Evolutionary conservation across 371 early-diverging fungal species (phyloP), one percentile per base, ranked within the genome.

Genomic region (Smittium culicis): DNA sequence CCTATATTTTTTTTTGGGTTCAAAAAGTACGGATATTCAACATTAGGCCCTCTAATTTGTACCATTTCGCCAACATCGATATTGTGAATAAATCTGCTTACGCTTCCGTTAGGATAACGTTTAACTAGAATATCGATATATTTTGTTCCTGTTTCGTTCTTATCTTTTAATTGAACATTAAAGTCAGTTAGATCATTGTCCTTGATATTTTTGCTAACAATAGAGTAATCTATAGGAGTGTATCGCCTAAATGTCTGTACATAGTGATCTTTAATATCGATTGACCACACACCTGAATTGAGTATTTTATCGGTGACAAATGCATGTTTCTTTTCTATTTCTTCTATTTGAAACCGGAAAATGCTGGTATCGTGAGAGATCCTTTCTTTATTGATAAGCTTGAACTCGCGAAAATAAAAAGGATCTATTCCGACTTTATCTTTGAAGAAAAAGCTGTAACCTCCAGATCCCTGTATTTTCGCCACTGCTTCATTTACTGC

Each of bases 41-140:
- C 70, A 62, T 91, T 82, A 32, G 97, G 97, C 0, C 97, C 97
- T 79, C 92, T 92, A 75, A 95, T 81, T 28, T 89, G 84, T 0
- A 95, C 79, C 1, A 73, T 78, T 61, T 95, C 94, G 59, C 94
- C 95, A 27, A 82, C 79, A 73, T 89, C 88, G 70, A 92, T 73
- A 60, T 69, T 73, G 76, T 82, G 82, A 68, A 94, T 83, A 74
- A 87, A 84, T 55, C 81, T 78, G 34, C 89, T 88, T 79, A 92
- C 83, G 59, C 83, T 74, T 58, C 79, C 73, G 28, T 85, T 66
- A 30, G 68, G 76, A 68, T 86, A 96, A 30, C 73, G 76, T 80
- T 95, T 94, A 78, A 96, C 82, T 34, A 94, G 79, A 67, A 94
- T 82, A 61, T 93, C 94, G 71, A 94, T 82, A 71, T 85, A 79